A percentile compares a stretch with the other conserved stretches of the same genome.
Evolutionary conservation across 169 alveolate species (phyloP).

Genomic region (Plasmodium inui): DNA sequence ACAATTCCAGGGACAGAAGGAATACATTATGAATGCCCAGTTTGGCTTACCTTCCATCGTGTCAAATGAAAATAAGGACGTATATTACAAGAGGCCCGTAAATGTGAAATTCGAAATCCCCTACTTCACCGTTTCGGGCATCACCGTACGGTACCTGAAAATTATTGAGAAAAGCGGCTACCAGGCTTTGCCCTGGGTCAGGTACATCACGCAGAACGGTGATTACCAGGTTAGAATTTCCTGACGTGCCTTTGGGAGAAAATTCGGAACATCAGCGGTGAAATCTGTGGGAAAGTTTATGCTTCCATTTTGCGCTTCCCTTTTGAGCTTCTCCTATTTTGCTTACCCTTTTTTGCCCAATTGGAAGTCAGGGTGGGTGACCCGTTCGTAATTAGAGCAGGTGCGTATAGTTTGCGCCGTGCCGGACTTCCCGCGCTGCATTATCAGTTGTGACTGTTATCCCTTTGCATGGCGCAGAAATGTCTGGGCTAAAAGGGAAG

Average conservation of each 20-base stretch:
- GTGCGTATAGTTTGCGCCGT: neutral
- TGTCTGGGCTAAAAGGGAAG: neutral
- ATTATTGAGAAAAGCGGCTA: slow-evolving; percentile 98
- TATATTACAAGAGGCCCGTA: slow-evolving; percentile 95
- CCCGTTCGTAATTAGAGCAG: neutral
- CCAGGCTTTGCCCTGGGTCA: slow-evolving; percentile 99
- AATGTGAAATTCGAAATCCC: slow-evolving; percentile 99
- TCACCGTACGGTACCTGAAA: slow-evolving; percentile 97
- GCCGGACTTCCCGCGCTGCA: neutral
- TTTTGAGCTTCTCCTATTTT: neutral
- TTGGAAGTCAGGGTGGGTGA: neutral
- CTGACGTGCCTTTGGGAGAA: slow-evolving; percentile 26
- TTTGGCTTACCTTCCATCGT: slow-evolving; percentile 97
- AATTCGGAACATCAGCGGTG: neutral
- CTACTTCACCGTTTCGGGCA: slow-evolving; percentile 99
- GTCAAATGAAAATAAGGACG: slow-evolving; percentile 91
- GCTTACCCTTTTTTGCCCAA: neutral
- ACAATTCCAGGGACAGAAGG: slow-evolving; percentile 99
- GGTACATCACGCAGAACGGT: slow-evolving; percentile 99
- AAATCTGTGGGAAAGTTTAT: neutral
- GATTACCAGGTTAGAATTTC: slow-evolving; percentile 98
- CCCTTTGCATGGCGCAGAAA: neutral
- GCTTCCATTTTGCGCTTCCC: neutral
- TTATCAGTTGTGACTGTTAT: neutral
- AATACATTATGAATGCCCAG: slow-evolving; percentile 95